These are phyloP conservation scores for Xerocomus nothofagi DNA, from an alignment of 1,284 basidiomycete genomes.

Conservation along the genomic window DNA sequence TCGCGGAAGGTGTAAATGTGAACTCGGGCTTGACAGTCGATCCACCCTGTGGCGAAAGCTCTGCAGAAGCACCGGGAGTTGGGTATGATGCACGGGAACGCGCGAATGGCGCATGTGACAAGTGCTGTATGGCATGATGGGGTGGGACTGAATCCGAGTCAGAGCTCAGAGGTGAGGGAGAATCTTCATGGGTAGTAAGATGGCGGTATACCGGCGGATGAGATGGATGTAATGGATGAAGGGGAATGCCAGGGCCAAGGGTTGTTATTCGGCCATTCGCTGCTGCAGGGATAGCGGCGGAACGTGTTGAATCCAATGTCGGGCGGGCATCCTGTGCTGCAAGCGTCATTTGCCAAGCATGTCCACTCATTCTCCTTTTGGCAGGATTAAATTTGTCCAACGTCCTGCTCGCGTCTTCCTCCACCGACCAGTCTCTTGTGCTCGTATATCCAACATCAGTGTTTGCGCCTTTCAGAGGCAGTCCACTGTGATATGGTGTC, in stretches of 20 bases:
- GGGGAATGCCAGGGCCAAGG: constrained; percentile 35
- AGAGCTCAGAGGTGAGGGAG: constrained; percentile 66
- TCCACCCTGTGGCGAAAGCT: constrained; percentile 29
- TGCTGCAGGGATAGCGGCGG: constrained; percentile 24
- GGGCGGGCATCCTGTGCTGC: constrained; percentile 31
- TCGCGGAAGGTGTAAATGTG: constrained; percentile 64
- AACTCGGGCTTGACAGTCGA: constrained; percentile 35
- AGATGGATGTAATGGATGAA: constrained; percentile 41
- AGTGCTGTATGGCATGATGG: constrained; percentile 30
- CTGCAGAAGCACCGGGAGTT: constrained; percentile 16
- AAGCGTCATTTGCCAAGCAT: constrained; percentile 50
- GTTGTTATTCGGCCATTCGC: constrained; percentile 23
- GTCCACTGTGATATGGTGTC: constrained; percentile 44
- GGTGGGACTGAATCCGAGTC: constrained; percentile 57
- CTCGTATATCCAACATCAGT: constrained; percentile 46
- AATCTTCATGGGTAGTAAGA: constrained; percentile 49
- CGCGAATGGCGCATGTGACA: constrained; percentile 23
- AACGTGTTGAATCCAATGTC: constrained; percentile 21
- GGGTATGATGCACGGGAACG: constrained; percentile 28
- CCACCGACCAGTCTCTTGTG: constrained; percentile 37
- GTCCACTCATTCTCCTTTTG: constrained; percentile 49
- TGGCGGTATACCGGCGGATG: constrained; percentile 38
- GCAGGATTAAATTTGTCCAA: constrained; percentile 25
- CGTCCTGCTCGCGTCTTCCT: constrained; percentile 30
- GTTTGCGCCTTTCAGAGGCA: constrained; percentile 19